phyloP scores from a whole-genome alignment of 331 rosid genomes.

The Quercus lobata region DNA sequence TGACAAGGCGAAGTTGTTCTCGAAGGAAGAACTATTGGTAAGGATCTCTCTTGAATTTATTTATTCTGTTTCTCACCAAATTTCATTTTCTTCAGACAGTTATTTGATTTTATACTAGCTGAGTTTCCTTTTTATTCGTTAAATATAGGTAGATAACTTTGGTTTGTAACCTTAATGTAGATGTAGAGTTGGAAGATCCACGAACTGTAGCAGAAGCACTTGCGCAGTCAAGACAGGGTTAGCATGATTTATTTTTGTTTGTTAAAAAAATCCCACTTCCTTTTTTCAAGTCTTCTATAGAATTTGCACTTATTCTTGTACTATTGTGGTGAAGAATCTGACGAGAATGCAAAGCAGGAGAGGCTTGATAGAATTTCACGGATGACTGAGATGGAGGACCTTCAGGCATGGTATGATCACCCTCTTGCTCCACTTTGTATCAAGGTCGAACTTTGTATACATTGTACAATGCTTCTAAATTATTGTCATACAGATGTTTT shows the following conservation, averaged over 20 bases:
- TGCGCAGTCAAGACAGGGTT: conserved; percentile 65
- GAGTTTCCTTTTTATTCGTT: not conserved
- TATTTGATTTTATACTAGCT: conserved; percentile 2
- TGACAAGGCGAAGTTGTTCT: conserved; percentile 98
- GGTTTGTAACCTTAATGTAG: conserved; percentile 50
- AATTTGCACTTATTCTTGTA: conserved; percentile 20
- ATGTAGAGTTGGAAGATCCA: conserved; percentile 74
- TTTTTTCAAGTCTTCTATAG: conserved; percentile 12
- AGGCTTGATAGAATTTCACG: conserved; percentile 58
- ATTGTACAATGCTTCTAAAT: not conserved
- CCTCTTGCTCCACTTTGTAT: conserved; percentile 78
- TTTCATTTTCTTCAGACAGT: not conserved
- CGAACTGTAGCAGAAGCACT: conserved; percentile 69
- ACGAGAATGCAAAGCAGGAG: conserved; percentile 50
- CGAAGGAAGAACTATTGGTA: conserved; percentile 85
- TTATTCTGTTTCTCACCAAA: not conserved
- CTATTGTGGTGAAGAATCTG: conserved; percentile 43
- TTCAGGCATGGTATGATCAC: conserved; percentile 58
- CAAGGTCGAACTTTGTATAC: conserved; percentile 57
- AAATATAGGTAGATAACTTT: conserved; percentile 18
- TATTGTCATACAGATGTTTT: not conserved
- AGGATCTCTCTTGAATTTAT: conserved; percentile 22
- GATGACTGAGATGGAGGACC: conserved; percentile 90
- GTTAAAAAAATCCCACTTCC: not conserved
- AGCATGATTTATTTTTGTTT: conserved; percentile 19